Evolutionary conservation across 1,284 basidiomycete genomes (phyloP), one percentile per base, ranked within the genome.

Genomic region (Chalciporus piperatoides): DNA sequence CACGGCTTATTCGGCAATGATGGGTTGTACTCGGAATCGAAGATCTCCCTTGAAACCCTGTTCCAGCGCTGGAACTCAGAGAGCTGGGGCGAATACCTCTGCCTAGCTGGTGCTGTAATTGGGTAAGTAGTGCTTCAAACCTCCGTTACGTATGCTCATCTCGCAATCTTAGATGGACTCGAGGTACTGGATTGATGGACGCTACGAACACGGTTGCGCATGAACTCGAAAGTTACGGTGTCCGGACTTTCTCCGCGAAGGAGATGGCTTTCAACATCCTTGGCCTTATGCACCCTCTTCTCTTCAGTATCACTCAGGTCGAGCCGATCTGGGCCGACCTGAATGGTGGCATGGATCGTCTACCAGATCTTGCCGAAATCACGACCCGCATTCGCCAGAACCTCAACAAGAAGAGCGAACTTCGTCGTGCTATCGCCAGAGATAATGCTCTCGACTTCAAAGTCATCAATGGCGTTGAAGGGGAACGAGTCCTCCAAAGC

Each of bases 231-330:
- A 82, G 86, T 57, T 82, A 92, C 56, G 96, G 97, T 59, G 90
- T 97, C 55, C 85, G 96, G 60, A 99, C 97, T 4, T 99, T 98
- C 84, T 97, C 93, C 3, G 90, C 95, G 43, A 97, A 97, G 76
- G 96, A 99, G 76, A 99, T 99, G 96, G 94, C 95, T 3, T 99
- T 99, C 84, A 99, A 98, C 74, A 92, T 99, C 62, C 86, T 99
- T 50, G 97, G 96, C 59, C 80, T 96, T 41, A 97, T 99, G 93
- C 97, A 98, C 69, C 96, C 97, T 38, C 84, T 98, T n/a, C 81
- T 99, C 46, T 98, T 98, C 80, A 97, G 96, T 70, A 95, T 98
- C 65, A 97, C 96, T n/a, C 97, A 99, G 70, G 95, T 99, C 50
- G 96, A 99, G 68, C 96, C 96, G 6, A 94, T 99, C 64, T 97